These are phyloP conservation scores for Phytophthora quininea DNA, from an alignment of 352 stramenopile species.

Conservation along the genomic window DNA sequence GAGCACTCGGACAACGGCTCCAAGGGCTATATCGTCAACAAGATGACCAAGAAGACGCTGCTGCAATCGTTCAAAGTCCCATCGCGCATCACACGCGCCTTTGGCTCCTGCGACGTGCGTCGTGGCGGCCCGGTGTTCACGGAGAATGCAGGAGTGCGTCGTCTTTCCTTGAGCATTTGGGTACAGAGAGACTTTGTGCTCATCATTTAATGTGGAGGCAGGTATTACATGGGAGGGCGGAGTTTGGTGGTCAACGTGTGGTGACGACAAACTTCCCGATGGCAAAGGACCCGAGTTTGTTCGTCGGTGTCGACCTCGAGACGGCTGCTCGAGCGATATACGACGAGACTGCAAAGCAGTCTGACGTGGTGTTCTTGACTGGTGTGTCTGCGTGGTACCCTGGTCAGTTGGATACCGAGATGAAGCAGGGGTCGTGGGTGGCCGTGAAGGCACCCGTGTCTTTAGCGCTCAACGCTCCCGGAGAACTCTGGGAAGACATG, in stretches of 20 bases:
- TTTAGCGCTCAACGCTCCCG: conserved; percentile 65
- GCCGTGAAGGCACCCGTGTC: conserved; percentile 74
- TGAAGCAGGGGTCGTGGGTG: conserved; percentile 76
- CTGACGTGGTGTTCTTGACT: conserved; percentile 81
- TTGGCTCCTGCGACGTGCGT: conserved; percentile 65
- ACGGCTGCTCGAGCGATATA: conserved; percentile 62
- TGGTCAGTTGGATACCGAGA: conserved; percentile 72
- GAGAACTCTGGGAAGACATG: conserved; percentile 72
- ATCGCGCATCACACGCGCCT: conserved; percentile 56
- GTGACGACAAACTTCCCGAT: conserved; percentile 54
- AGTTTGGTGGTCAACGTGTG: conserved; percentile 68
- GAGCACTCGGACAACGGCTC: conserved; percentile 63
- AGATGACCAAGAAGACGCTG: conserved; percentile 56
- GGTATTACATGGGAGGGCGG: conserved; percentile 62
- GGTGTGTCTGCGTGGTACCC: conserved; percentile 75
- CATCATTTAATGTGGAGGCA: conserved; percentile 12
- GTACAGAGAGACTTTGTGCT: too few relatives aligned
- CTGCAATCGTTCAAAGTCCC: conserved; percentile 68
- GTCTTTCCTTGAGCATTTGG: neutral
- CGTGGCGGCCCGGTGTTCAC: conserved; percentile 71
- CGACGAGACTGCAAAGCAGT: conserved; percentile 52
- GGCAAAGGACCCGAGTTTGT: conserved; percentile 52
- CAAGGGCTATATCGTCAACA: conserved; percentile 82
- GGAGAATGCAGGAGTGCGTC: conserved; percentile 60
- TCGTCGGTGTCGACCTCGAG: conserved; percentile 73